Evolutionary conservation across 352 stramenopile species (phyloP), one percentile per base, ranked within the genome.

Genomic region (Pythium graminicola): DNA sequence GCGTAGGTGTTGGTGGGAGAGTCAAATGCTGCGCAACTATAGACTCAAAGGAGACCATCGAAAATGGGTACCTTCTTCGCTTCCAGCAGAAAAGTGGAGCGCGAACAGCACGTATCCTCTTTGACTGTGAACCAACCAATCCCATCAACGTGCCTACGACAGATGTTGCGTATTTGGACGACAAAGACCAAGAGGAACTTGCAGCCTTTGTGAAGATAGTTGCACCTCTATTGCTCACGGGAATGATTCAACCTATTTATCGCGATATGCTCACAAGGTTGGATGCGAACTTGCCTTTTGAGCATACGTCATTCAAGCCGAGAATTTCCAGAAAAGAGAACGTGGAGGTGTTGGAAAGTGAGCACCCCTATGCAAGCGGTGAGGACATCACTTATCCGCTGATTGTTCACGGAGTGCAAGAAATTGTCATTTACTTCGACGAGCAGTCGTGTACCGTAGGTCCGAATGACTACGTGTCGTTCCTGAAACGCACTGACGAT

Each of bases 361-460:
- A 89, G 27, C 81, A 92, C 38, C 81, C 81, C 5, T 92, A 92
- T 36, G 59, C 62, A 14, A 46, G 49, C n/a, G 72, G 72, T 22
- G 73, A 87, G 65, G 65, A 90, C 27, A 51, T 74, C 22, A 86
- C 57, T 6, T 86, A 87, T 33, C 64, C 74, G 0, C 57, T 92
- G 1, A 57, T 75, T 26, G 91, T 96, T 44, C 69, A 56, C 23
- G 81, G 74, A 3, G 86, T 79, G 2, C 60, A 53, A 19, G 67
- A 86, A 27, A 93, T 96, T 28, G 50, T 78, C 19, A 73, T 96
- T 6, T 76, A 70, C 10, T 96, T 96, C 46, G 87, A 96, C 64
- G 57, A 83, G 40, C 54, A 63, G 46, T 91, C 80, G 1, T 72
- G 64, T 40, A 95, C 85, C 5, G 70, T 76, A 33, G 64, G 67